Conservation (phyloP, 2,329 filamentous ascomycete genomes). For the Beauveria australis region DNA sequence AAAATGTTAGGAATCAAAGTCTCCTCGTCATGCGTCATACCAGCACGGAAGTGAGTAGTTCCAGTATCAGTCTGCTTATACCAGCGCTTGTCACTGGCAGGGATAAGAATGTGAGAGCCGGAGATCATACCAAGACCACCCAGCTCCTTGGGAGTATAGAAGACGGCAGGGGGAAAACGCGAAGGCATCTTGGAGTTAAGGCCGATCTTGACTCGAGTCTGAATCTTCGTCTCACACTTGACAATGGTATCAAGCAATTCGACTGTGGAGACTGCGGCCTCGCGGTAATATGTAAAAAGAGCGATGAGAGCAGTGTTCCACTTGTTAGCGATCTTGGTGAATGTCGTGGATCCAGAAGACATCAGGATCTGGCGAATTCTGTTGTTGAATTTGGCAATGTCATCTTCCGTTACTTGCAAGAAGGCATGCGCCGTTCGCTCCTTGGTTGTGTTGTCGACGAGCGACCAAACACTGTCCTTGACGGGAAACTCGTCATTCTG, state of each 20-base stretch:
- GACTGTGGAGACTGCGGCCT: slow-evolving; percentile 92
- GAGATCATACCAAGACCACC: slow-evolving; percentile 98
- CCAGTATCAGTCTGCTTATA: slow-evolving; percentile 96
- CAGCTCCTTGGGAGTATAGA: slow-evolving; percentile 96
- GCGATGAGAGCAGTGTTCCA: slow-evolving; percentile 98
- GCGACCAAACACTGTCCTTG: slow-evolving; percentile 96
- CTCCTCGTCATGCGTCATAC: slow-evolving; percentile 98
- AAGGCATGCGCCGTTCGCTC: slow-evolving; percentile 96
- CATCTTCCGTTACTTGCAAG: slow-evolving; percentile 93
- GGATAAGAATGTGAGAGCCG: slow-evolving; percentile 94
- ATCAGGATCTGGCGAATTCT: slow-evolving; percentile 96
- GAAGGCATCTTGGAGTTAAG: slow-evolving; percentile 99
- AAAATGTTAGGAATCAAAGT: slow-evolving; percentile 98
- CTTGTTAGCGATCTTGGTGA: slow-evolving; percentile 99
- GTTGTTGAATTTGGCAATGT: slow-evolving; percentile 98
- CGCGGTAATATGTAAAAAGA: slow-evolving; percentile 96
- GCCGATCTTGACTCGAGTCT: slow-evolving; percentile 97
- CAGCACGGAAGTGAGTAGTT: slow-evolving; percentile 91
- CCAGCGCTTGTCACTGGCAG: slow-evolving; percentile 95
- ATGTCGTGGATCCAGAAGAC: slow-evolving; percentile 98
- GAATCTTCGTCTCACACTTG: slow-evolving; percentile 99
- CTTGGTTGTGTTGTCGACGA: slow-evolving; percentile 94
- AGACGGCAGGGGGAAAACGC: slow-evolving; percentile 94
- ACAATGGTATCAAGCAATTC: slow-evolving; percentile 93
- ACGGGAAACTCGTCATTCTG: slow-evolving; percentile 93